Evolutionary conservation across 148 eudicot species (phyloP).

Genomic region (Beta vulgaris): DNA sequence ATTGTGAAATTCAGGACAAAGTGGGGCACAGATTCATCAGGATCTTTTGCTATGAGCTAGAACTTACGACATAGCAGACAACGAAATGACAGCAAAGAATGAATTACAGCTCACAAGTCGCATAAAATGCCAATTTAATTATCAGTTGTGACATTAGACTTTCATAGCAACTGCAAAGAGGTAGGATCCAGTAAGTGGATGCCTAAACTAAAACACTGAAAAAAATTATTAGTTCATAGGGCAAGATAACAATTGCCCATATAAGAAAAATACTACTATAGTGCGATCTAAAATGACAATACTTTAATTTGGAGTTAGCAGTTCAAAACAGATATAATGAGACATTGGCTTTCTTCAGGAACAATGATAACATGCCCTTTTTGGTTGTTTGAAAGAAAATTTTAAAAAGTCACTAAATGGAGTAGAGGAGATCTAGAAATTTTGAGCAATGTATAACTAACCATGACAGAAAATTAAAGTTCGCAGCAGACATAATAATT

Average conservation of each 20-base stretch:
- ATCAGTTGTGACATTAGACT: neutral
- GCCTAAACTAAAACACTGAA: neutral
- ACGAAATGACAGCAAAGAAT: neutral
- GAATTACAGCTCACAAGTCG: constrained; percentile 11
- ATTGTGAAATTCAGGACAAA: constrained; percentile 6
- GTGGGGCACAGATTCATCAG: constrained; percentile 9
- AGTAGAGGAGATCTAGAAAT: neutral
- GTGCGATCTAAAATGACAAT: neutral
- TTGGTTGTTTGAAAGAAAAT: neutral
- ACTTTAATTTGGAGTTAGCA: neutral
- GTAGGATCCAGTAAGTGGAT: neutral
- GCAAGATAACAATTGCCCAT: no score
- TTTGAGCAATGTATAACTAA: neutral
- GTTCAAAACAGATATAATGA: neutral
- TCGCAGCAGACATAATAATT: constrained; percentile 4
- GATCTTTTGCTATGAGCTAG: neutral
- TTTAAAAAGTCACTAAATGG: no score
- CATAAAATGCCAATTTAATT: constrained; percentile 15
- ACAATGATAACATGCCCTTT: neutral
- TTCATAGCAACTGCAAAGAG: neutral
- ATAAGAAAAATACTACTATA: no score
- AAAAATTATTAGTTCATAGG: no score
- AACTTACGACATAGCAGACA: constrained; percentile 7
- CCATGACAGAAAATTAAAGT: neutral
- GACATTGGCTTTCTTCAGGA: no score